phyloP scores from a whole-genome alignment of 352 stramenopile genomes.

The Pythium aphanidermatum region DNA sequence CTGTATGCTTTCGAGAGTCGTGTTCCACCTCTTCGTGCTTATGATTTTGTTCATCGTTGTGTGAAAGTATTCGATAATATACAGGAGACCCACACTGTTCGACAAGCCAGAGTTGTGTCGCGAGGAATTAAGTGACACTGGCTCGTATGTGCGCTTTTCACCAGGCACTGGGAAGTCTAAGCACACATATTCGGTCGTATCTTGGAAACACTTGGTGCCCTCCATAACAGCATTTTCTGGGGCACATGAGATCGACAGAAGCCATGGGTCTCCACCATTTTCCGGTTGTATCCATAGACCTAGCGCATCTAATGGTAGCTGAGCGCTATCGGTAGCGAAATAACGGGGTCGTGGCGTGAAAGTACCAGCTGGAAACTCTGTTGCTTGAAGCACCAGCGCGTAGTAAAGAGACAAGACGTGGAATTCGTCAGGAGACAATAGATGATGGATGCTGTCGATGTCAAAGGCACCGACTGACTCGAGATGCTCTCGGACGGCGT shows the following conservation, averaged over 20 bases:
- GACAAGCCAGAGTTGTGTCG: conserved; percentile 14
- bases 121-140: conserved; percentile 9
- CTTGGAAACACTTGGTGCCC: conserved; percentile 23
- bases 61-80: conserved; percentile 27
- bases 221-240: conserved; percentile 14
- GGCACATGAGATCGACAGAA: conserved; percentile 21
- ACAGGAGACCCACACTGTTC: conserved; percentile 25
- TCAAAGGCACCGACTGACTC: conserved; percentile 19
- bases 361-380: conserved; percentile 24
- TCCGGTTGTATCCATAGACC: conserved; percentile 24
- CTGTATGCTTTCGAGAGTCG: conserved; percentile 19
- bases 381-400: conserved; percentile 26
- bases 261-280: conserved; percentile 15
- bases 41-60: conserved; percentile 21
- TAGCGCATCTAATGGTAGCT: conserved; percentile 15
- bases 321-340: conserved; percentile 2
- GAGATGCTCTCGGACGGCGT: conserved; percentile 21
- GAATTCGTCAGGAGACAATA: conserved; percentile 25
- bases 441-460: conserved; percentile 22
- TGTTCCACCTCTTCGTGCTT: conserved; percentile 25
- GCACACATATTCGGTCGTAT: conserved; percentile 19
- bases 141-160: conserved; percentile 16
- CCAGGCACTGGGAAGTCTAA: conserved; percentile 21
- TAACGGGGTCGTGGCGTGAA: conserved; percentile 20
- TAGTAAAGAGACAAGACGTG: conserved; percentile 26